Evolutionary conservation across 805 yeast species (phyloP).

Genomic region (Wickerhamomyces tratensis): DNA sequence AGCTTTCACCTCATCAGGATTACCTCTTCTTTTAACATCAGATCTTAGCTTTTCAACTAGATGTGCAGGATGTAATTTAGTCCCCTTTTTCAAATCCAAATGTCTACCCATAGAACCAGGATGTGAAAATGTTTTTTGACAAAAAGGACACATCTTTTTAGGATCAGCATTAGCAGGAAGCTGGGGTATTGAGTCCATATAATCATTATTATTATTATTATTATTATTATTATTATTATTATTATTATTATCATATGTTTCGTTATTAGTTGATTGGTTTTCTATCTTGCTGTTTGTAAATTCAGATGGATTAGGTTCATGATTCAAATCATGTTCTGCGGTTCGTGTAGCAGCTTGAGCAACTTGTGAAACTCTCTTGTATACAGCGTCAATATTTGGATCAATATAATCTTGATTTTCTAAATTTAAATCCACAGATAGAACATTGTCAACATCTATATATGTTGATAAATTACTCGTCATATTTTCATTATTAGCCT

Average conservation of each 20-base stretch:
- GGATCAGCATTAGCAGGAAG: conserved; percentile 22
- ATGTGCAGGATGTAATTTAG: conserved; percentile 38
- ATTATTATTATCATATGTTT: not conserved
- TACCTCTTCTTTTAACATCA: conserved; percentile 43
- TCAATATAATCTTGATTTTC: conserved; percentile 1
- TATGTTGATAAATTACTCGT: not conserved
- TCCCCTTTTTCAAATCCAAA: conserved; percentile 45
- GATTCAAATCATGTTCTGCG: not conserved
- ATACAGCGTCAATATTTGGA: not conserved
- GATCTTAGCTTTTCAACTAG: conserved; percentile 35
- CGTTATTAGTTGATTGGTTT: too few species aligned
- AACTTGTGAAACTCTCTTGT: not conserved
- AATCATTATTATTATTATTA: too few species aligned
- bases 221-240: not conserved
- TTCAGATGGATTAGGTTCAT: not conserved
- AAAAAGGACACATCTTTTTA: conserved; percentile 36
- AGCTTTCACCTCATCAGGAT: conserved; percentile 29
- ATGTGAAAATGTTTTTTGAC: conserved; percentile 43
- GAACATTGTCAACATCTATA: not conserved
- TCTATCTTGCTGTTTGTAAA: too few species aligned
- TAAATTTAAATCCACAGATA: not conserved
- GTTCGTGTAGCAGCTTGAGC: not conserved
- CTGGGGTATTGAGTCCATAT: conserved; percentile 2
- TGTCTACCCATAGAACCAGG: conserved; percentile 55
- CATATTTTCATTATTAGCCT: not conserved